These are phyloP conservation scores for Peronospora farinosa DNA, from an alignment of 352 stramenopile genomes.

Conservation along the genomic window DNA sequence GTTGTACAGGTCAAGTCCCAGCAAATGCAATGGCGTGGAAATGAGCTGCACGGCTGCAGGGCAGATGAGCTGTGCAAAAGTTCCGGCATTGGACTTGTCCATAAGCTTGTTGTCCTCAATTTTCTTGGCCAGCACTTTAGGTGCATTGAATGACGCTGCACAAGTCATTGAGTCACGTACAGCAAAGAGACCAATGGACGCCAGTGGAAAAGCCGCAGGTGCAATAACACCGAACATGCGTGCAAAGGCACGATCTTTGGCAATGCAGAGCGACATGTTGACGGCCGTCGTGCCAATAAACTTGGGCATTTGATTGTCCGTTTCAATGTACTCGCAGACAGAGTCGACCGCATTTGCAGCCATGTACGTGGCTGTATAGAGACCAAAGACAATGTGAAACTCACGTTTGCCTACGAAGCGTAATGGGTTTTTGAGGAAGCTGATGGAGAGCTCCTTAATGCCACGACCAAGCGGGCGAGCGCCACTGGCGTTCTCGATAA, in stretches of 20 bases:
- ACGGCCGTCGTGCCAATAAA: slow-evolving; percentile 84
- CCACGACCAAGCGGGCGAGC: slow-evolving; percentile 51
- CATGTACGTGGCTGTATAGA: slow-evolving; percentile 88
- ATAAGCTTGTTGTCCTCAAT: slow-evolving; percentile 49
- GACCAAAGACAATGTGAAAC: slow-evolving; percentile 86
- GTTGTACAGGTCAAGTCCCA: slow-evolving; percentile 89
- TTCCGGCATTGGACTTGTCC: slow-evolving; percentile 44
- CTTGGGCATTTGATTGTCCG: slow-evolving; percentile 82
- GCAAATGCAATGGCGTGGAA: slow-evolving; percentile 84
- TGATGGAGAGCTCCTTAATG: slow-evolving; percentile 52
- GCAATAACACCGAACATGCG: slow-evolving; percentile 87
- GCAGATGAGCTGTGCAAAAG: slow-evolving; percentile 72
- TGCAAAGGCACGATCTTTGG: slow-evolving; percentile 88
- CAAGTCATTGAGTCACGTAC: slow-evolving; percentile 83
- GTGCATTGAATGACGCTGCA: slow-evolving; percentile 84
- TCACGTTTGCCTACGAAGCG: slow-evolving; percentile 81
- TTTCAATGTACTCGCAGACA: slow-evolving; percentile 66
- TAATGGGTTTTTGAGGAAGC: slow-evolving; percentile 64
- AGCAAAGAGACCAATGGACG: slow-evolving; percentile 82
- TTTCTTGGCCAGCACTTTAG: slow-evolving; percentile 55
- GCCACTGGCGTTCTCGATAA: slow-evolving; percentile 86
- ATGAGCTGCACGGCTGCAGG: slow-evolving; percentile 82
- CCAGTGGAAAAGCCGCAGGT: slow-evolving; percentile 65
- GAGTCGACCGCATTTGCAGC: slow-evolving; percentile 84
- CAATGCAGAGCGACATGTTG: slow-evolving; percentile 89